Base-by-base conservation (phyloP, 2,329 filamentous ascomycete species). In the Monosporascus sp. region DNA sequence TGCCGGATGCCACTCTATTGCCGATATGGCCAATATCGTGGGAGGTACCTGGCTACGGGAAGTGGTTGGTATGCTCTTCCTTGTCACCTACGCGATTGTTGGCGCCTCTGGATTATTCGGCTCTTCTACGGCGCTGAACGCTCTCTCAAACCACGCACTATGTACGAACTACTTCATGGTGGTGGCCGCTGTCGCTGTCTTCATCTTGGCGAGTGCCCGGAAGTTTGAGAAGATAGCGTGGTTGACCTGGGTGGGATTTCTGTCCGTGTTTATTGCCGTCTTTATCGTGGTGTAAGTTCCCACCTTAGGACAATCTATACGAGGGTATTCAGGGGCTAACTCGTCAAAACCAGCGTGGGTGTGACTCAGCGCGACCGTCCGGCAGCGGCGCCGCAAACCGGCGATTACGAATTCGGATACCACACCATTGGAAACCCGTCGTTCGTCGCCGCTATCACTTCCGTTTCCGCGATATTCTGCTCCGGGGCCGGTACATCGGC, bases 151-250 rank as follows among this genome's bases (percentile, higher is more conserved):
- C 35, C 81, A 86, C 58, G 77, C 76, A 6, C 68, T 78, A 3
- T 86, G 82, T 61, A 84, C 81, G 0, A 80, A 81, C n/a, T 80
- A 73, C 69, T 85, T 76, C 65, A 74, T 75, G 20, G 71, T 82
- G 20, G 65, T 85, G 2, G 78, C 78, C 0, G 77, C 79, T 1
- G 59, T 76, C 2, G 65, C 77, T 7, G 73, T 82, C 8, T 76
- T 76, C 26, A 52, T 72, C 0, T 69, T 75, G 7, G 79, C 80
- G 1, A 78, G 74, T 37, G 72, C 82, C 3, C 76, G 81, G 56
- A 85, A 81, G 55, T 80, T 84, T 59, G 74, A 81, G 52, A 79
- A 84, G 59, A 78, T 86, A 54, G 80, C 78, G 3, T 85, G 80
- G 79, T 68, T 86, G 44, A 83, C 81, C 0, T 86, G 80, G 77